Percentiles rank a stretch among this genome's conserved stretches.
phyloP scores from a whole-genome alignment of 192 early-diverging fungal genomes.

The Phlyctochytrium bullatum region DNA sequence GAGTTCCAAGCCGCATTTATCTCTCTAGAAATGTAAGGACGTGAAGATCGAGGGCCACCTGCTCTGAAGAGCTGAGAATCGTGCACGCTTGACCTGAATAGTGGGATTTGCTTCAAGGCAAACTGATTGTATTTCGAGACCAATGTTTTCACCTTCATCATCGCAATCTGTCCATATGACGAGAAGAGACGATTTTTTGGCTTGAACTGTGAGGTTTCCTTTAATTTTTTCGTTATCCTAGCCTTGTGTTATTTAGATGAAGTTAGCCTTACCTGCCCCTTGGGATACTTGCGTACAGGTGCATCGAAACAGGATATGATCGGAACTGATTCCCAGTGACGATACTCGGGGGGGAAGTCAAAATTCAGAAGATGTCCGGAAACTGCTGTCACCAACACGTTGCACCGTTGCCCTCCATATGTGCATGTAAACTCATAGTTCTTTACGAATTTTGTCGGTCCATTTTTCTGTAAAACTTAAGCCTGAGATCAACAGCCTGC shows the following conservation, averaged over 20 bases:
- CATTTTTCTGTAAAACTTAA: slow-evolving; percentile 23
- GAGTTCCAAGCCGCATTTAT: slow-evolving; percentile 74
- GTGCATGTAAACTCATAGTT: slow-evolving; percentile 80
- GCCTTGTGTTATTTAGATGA: slow-evolving; percentile 13
- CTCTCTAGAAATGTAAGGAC: slow-evolving; percentile 45
- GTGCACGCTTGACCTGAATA: slow-evolving; percentile 75
- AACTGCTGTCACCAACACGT: slow-evolving; percentile 81
- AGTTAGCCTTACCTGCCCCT: background rate
- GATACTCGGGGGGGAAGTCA: slow-evolving; percentile 65
- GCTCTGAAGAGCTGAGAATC: slow-evolving; percentile 83
- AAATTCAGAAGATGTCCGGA: slow-evolving; percentile 70
- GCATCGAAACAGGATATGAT: slow-evolving; percentile 69
- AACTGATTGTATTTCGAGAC: slow-evolving; percentile 72
- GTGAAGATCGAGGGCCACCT: slow-evolving; percentile 37
- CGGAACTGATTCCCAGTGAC: slow-evolving; percentile 60
- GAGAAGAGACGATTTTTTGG: slow-evolving; percentile 59
- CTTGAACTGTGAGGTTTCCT: slow-evolving; percentile 64
- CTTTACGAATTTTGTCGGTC: slow-evolving; percentile 63
- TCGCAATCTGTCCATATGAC: slow-evolving; percentile 99
- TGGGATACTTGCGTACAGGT: slow-evolving; percentile 55
- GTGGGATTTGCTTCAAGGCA: slow-evolving; percentile 61
- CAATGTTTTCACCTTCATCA: slow-evolving; percentile 94
- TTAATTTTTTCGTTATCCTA: slow-evolving; percentile 53
- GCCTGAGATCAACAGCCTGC: background rate
- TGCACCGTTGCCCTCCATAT: slow-evolving; percentile 45